Conservation (phyloP, 768 basidiomycete genomes). For the Xerocomellus intermedius region DNA sequence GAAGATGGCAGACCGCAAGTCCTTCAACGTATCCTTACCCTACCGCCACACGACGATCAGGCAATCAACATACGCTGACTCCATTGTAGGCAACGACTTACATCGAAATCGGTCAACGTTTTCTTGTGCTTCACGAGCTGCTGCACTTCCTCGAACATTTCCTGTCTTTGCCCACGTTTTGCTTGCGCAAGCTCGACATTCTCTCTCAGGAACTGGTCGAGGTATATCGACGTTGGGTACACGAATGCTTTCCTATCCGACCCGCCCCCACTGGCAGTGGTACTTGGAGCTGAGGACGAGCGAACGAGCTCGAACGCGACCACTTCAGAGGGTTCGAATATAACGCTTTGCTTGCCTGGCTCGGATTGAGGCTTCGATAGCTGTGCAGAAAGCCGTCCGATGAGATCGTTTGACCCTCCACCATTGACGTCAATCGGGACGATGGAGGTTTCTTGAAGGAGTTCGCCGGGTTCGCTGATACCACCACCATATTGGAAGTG, state of each 20-base stretch:
- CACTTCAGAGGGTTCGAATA: constrained; percentile 61
- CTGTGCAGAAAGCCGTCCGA: constrained; percentile 46
- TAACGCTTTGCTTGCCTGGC: constrained; percentile 50
- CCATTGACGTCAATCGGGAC: constrained; percentile 53
- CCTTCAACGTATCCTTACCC: constrained; percentile 62
- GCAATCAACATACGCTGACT: neutral
- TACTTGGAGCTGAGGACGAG: constrained; percentile 16
- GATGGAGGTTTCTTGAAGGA: constrained; percentile 40
- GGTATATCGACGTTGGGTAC: constrained; percentile 64
- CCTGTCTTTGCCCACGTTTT: constrained; percentile 35
- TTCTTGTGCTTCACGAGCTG: constrained; percentile 46
- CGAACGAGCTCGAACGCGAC: constrained; percentile 55
- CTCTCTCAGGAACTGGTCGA: constrained; percentile 68
- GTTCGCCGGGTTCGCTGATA: constrained; percentile 32
- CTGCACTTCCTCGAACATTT: constrained; percentile 48
- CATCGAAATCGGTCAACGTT: constrained; percentile 52
- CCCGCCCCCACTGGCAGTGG: constrained; percentile 12
- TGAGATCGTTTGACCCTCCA: constrained; percentile 50
- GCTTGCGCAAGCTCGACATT: constrained; percentile 46
- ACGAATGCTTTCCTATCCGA: constrained; percentile 40
- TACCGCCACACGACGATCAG: constrained; percentile 25
- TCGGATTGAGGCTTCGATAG: constrained; percentile 29
- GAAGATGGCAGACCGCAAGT: constrained; percentile 58
- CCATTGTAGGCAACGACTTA: constrained; percentile 32
- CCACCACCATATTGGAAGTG: constrained; percentile 56